These are phyloP conservation scores for Escallonia rubra DNA, from an alignment of 129 eudicot species.

Conservation along the genomic window DNA sequence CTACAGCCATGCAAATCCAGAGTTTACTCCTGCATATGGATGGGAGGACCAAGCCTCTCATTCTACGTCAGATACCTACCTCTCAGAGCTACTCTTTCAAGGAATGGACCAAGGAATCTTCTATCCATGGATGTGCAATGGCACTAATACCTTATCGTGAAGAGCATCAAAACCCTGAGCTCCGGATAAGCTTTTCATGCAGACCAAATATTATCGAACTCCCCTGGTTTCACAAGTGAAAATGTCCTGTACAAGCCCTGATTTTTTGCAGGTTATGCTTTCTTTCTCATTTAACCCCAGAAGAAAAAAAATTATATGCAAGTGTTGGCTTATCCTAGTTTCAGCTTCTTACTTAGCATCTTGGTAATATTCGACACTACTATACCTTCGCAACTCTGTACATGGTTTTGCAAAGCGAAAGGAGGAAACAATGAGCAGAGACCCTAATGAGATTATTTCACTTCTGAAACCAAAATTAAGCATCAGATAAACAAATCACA, in stretches of 20 bases:
- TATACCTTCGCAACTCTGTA: too few relatives aligned
- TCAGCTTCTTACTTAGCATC: too few relatives aligned
- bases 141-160: conserved; percentile 4
- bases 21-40: conserved; percentile 12
- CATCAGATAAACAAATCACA: too few relatives aligned
- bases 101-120: conserved; percentile 20
- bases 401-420: too few relatives aligned
- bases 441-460: too few relatives aligned
- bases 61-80: conserved; percentile 6
- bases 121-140: background rate
- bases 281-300: background rate
- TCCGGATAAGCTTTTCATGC: background rate
- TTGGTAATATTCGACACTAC: too few relatives aligned
- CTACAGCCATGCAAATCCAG: conserved; percentile 6
- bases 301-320: too few relatives aligned
- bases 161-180: background rate
- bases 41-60: conserved; percentile 17
- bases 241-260: background rate
- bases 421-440: too few relatives aligned
- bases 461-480: too few relatives aligned
- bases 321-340: too few relatives aligned
- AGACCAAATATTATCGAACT: background rate
- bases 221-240: background rate
- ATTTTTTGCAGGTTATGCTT: conserved; percentile 2
- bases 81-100: conserved; percentile 15